Conservation (phyloP, 208 protist genomes). For the Trypanosoma avium region DNA sequence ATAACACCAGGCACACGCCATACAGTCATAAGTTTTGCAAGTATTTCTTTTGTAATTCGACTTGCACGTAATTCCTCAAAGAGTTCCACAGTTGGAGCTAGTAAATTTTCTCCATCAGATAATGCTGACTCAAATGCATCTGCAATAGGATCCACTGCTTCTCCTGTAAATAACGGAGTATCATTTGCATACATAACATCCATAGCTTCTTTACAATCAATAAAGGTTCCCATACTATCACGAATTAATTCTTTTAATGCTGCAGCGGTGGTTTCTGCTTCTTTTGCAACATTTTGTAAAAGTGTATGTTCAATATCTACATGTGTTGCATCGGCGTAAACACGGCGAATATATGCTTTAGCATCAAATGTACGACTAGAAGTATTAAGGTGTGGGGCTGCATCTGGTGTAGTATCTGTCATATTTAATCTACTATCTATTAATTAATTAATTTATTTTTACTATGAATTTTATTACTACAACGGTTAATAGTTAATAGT, state of each 20-base stretch:
- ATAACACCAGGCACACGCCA: constrained; percentile 69
- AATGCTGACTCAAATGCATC: constrained; percentile 46
- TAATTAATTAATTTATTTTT: background rate
- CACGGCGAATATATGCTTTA: constrained; percentile 59
- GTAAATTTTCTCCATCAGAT: constrained; percentile 47
- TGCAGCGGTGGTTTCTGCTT: constrained; percentile 40
- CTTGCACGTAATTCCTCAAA: constrained; percentile 53
- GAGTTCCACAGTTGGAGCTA: constrained; percentile 58
- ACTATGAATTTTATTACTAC: background rate
- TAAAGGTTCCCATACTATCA: constrained; percentile 82
- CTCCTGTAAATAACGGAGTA: constrained; percentile 74
- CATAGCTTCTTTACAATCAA: constrained; percentile 83
- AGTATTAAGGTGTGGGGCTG: constrained; percentile 41
- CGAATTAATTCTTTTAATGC: constrained; percentile 80
- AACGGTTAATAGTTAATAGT: no score
- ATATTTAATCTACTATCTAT: background rate
- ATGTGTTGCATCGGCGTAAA: constrained; percentile 44
- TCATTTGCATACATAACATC: constrained; percentile 70
- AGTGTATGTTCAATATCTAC: constrained; percentile 47
- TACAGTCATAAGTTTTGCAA: constrained; percentile 76
- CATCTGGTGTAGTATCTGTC: background rate
- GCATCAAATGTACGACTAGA: constrained; percentile 77
- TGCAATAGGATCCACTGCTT: constrained; percentile 69
- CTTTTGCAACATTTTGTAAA: constrained; percentile 38
- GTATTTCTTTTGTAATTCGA: constrained; percentile 52